These are phyloP conservation scores for Aurantiochytrium sp. DNA, from an alignment of 108 stramenopile genomes.

Conservation along the genomic window DNA sequence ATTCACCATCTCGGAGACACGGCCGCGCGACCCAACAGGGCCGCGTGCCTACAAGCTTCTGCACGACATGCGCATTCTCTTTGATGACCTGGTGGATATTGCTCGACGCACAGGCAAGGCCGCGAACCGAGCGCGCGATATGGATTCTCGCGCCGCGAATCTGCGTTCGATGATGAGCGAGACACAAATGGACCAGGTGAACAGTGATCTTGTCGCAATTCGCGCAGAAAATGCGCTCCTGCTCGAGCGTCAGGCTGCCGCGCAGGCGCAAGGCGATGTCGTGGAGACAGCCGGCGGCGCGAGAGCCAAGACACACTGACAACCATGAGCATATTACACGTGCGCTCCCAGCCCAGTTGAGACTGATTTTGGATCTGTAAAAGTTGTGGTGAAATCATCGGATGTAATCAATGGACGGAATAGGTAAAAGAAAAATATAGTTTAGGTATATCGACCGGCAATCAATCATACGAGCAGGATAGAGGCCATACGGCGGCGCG, in stretches of 20 bases:
- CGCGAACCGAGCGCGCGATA: not conserved
- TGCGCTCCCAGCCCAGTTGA: no score
- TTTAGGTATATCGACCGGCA: not conserved
- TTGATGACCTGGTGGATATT: not conserved
- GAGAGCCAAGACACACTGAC: no score
- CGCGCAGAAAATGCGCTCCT: not conserved
- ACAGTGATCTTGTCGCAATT: not conserved
- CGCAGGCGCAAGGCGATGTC: no score
- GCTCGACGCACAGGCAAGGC: not conserved
- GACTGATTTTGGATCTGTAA: no score
- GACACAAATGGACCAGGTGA: not conserved
- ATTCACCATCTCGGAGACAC: not conserved
- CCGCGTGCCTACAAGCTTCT: not conserved
- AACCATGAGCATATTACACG: no score
- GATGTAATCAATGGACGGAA: not conserved
- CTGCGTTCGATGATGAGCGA: not conserved
- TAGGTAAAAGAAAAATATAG: not conserved
- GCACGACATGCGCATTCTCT: slow-evolving; percentile 3
- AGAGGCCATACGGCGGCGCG: not conserved
- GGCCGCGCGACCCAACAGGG: not conserved
- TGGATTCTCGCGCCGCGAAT: not conserved
- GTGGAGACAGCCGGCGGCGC: no score
- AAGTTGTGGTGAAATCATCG: no score
- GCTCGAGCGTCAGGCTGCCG: not conserved
- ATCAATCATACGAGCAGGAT: not conserved